phyloP scores from a whole-genome alignment of 495 filamentous ascomycete genomes.

The Melanomma pulvis-pyrius region DNA sequence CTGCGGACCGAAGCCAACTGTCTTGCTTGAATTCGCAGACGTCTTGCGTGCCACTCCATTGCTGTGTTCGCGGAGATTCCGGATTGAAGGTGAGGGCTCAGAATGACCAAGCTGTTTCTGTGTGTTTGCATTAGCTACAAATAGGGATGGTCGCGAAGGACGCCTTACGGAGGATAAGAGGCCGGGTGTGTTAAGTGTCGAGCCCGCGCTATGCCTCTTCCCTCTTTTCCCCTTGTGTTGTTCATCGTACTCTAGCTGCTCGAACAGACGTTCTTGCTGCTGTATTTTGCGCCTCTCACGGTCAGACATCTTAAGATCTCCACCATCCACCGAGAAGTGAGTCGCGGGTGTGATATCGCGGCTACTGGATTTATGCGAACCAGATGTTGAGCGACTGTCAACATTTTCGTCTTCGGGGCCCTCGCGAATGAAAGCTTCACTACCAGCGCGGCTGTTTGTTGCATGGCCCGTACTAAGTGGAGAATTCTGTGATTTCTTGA shows the following conservation, averaged over 20 bases:
- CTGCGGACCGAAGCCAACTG: slow-evolving; percentile 6
- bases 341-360: slow-evolving; percentile 76
- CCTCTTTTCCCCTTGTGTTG: slow-evolving; percentile 58
- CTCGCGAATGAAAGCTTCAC: slow-evolving; percentile 58
- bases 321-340: slow-evolving; percentile 55
- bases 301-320: slow-evolving; percentile 70
- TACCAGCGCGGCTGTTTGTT: slow-evolving; percentile 77
- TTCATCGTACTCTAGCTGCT: slow-evolving; percentile 65
- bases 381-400: slow-evolving; percentile 70
- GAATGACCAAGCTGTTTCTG: slow-evolving; percentile 44
- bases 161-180: slow-evolving; percentile 39
- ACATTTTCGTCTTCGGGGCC: slow-evolving; percentile 56
- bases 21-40: slow-evolving; percentile 19
- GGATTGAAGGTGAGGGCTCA: slow-evolving; percentile 30
- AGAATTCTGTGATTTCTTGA: slow-evolving; percentile 63
- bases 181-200: slow-evolving; percentile 48
- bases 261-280: slow-evolving; percentile 76
- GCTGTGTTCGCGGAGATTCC: slow-evolving; percentile 23
- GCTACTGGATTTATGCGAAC: slow-evolving; percentile 73
- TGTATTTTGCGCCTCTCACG: slow-evolving; percentile 87
- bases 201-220: slow-evolving; percentile 64
- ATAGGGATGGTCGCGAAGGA: slow-evolving; percentile 5
- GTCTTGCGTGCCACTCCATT: slow-evolving; percentile 32
- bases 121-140: slow-evolving; percentile 18
- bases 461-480: slow-evolving; percentile 69